Base-by-base conservation (phyloP, 768 basidiomycete genomes). In the Imleria badia region DNA sequence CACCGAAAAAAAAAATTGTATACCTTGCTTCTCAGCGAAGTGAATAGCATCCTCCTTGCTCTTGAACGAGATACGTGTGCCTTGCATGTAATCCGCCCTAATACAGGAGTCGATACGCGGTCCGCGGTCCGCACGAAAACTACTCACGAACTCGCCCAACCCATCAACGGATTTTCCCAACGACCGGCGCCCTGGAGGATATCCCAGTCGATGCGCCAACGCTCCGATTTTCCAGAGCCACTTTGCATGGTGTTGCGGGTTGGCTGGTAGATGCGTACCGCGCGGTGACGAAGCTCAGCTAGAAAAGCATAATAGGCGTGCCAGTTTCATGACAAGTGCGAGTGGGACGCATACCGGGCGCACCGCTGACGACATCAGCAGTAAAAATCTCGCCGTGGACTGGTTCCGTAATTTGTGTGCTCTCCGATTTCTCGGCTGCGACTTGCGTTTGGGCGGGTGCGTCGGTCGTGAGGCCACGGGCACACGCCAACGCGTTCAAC, bases 81-180 rank as follows among this genome's bases (percentile, higher is more conserved):
- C 93, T 69, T 98, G 94, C 87, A 96, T 89, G 72, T 97, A 98
- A 72, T 98, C 94, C 53, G 93, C 94, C 59, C 92, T 93, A 44
- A 56, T 17, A 19, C 40, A 31, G 22, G 33, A 2, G 29, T 62
- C 17, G 33, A 56, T 42, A 41, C 23, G 17, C 13, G 5, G 33
- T 35, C 50, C 59, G 45, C 48, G 14, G 29, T 33, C 34, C 31
- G 6, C 23, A 41, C 39, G 38, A 48, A 3, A 20, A 52, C n/a
- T 13, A 81, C 90, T 73, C 69, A 95, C 90, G 93, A 94, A 76
- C 87, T 91, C 0, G 94, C 95, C 79, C 83, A 99, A 41, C 96
- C 96, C 92, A 98, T 99, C 61, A 99, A 71, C 5, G 93, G 92
- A 67, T 98, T 99, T 80, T 98, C 94, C 96, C 96, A 99, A 48